phyloP scores from a whole-genome alignment of 164 flowering plant species.

The Liriodendron chinense region DNA sequence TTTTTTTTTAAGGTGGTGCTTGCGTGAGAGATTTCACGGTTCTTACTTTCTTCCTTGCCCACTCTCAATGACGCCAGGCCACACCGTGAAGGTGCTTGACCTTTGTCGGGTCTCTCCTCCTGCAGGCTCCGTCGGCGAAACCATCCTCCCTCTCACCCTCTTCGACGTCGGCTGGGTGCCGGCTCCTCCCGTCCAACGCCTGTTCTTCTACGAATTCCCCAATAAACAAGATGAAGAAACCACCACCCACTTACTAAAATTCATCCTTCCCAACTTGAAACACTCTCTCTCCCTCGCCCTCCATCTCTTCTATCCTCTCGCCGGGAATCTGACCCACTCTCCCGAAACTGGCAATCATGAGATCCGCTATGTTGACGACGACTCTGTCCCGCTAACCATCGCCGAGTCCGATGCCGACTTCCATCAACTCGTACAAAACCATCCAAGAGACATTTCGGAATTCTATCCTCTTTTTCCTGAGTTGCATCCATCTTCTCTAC shows the following conservation, averaged over 20 bases:
- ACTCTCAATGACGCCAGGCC: background rate
- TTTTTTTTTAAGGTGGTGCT: no score
- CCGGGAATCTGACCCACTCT: constrained; percentile 27
- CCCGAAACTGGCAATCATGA: constrained; percentile 19
- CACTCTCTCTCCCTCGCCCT: constrained; percentile 43
- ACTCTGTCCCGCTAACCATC: constrained; percentile 25
- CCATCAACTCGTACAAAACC: background rate
- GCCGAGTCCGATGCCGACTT: constrained; percentile 16
- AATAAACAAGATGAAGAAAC: background rate
- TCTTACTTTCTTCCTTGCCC: no score
- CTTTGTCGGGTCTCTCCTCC: background rate
- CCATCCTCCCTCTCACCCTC: constrained; percentile 17
- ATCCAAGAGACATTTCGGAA: background rate
- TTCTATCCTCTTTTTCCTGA: constrained; percentile 3
- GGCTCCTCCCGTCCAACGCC: constrained; percentile 7
- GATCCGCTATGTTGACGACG: constrained; percentile 26
- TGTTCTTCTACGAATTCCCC: constrained; percentile 7
- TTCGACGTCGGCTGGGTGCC: background rate
- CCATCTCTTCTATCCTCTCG: constrained; percentile 35
- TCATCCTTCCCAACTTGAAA: constrained; percentile 25
- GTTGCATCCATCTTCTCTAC: background rate
- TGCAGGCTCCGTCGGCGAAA: background rate
- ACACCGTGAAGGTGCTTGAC: background rate
- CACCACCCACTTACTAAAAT: constrained; percentile 2
- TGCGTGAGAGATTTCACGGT: no score